Base-by-base conservation (phyloP, 2,329 filamentous ascomycete species). In the Xylaria sp. region DNA sequence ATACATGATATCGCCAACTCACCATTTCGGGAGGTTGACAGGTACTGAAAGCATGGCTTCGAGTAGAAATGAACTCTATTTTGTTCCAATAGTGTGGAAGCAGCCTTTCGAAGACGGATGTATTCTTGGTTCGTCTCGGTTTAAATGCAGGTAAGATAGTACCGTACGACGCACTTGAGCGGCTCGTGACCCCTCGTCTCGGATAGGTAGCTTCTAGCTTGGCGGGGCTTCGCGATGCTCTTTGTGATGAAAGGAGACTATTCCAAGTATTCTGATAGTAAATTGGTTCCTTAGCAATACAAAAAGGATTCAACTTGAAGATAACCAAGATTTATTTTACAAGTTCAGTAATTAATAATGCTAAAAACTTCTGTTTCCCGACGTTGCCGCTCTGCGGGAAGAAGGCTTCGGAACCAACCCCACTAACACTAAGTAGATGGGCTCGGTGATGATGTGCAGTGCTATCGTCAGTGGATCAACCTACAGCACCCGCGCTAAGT, bases 21-120 rank as follows among this genome's bases (percentile, higher is more conserved):
- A 88, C 86, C 86, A 88, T 77, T 87, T 88, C 68, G 86, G 86
- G 73, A 88, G 79, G 77, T 88, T 88, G 46, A 88, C 79, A 2
- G 86, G 85, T 7, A 82, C 72, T 4, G 79, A 80, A 48, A 88
- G 83, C 85, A 87, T 87, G 62, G 70, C 78, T 65, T 23, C 59
- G 23, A 23, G 46, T 40, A 4, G 1, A 17, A 6, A 42, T 51
- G 42, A 38, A 64, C 49, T 63, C 7, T 42, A 56, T 51, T 20
- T 20, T 15, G 23, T 10, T 57, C 15, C 17, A n/a, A 33, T 6
- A 33, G 49, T 20, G 23, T 44, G 28, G 13, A 49, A 36, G 28
- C 26, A 2, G 1, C n/a, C 9, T 38, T 46, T 23, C 6, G 20
- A 44, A 58, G n/a, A 28, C 11, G 46, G 11, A 28, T 9, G 9